A percentile compares a stretch with the other conserved stretches of the same genome.
Conservation (phyloP, 169 alveolate species). For the Plasmodium sp. region DNA sequence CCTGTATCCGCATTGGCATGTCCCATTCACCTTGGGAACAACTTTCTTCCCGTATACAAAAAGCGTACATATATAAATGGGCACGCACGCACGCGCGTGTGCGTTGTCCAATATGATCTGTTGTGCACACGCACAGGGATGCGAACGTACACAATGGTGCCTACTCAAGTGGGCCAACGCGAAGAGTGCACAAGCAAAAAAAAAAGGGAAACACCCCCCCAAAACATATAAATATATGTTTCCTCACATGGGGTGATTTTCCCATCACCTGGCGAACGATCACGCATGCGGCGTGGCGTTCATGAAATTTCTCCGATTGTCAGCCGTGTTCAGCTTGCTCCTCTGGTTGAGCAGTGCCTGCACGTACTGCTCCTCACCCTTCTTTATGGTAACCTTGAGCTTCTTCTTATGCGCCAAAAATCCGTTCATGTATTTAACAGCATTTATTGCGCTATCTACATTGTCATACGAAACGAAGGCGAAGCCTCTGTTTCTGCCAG, state of each 20-base stretch:
- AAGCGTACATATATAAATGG: not conserved
- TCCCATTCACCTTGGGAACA: not conserved
- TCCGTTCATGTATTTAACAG: slow-evolving; percentile 92
- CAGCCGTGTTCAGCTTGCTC: slow-evolving; percentile 16
- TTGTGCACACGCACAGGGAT: not conserved
- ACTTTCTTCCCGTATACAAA: not conserved
- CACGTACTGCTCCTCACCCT: slow-evolving; percentile 88
- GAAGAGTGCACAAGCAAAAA: not conserved
- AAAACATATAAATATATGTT: not conserved
- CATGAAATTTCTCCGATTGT: slow-evolving; percentile 36
- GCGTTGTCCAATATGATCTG: not conserved
- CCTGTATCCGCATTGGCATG: not conserved
- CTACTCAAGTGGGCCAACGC: not conserved
- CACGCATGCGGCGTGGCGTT: slow-evolving; percentile 3
- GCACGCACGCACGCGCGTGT: not conserved
- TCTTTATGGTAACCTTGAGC: slow-evolving; percentile 91
- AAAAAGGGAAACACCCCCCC: not conserved
- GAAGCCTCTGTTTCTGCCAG: slow-evolving; percentile 93
- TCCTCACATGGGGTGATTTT: not conserved
- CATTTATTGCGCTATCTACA: slow-evolving; percentile 91
- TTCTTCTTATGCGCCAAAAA: slow-evolving; percentile 89
- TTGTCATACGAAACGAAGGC: slow-evolving; percentile 93
- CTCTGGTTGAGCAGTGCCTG: slow-evolving; percentile 56
- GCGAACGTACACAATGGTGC: not conserved
- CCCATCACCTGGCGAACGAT: not conserved